Percentiles rank a stretch among this genome's conserved stretches.
Evolutionary conservation across 2,329 filamentous ascomycete genomes (phyloP).

Genomic region (Pseudogymnoascus sp.): DNA sequence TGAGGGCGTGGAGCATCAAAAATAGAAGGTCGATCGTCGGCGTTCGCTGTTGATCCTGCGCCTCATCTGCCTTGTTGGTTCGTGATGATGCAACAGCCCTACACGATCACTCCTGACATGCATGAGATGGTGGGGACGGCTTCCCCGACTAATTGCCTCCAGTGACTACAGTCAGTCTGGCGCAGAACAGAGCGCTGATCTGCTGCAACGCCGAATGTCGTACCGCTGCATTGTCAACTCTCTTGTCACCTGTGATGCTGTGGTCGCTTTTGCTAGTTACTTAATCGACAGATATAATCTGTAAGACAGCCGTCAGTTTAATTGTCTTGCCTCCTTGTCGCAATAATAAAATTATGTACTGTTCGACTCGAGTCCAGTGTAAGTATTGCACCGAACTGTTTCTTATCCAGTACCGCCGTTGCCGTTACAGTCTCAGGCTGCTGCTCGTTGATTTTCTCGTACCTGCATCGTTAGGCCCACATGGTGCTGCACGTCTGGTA

Average conservation of each 20-base stretch:
- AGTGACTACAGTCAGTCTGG: not conserved
- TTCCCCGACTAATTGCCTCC: constrained; percentile 5
- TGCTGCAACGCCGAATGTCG: not conserved
- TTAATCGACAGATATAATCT: not conserved
- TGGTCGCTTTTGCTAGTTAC: not conserved
- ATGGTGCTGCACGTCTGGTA: constrained; percentile 5
- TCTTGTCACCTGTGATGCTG: not conserved
- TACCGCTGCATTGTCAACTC: not conserved
- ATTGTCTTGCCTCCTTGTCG: not conserved
- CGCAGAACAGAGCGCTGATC: not conserved
- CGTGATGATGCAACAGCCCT: constrained; percentile 3
- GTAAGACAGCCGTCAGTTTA: not conserved
- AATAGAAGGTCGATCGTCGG: not conserved
- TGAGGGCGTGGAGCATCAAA: not conserved
- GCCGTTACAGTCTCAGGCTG: not conserved
- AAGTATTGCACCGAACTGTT: not conserved
- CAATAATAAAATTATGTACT: not conserved
- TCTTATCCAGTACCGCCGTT: not conserved
- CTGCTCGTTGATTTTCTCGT: not conserved
- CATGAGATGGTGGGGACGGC: constrained; percentile 5
- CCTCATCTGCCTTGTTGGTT: constrained; percentile 1
- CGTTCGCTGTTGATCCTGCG: constrained; percentile 6
- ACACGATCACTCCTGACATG: constrained; percentile 7
- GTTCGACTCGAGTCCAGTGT: not conserved
- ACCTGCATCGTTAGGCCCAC: constrained; percentile 5